phyloP scores from a whole-genome alignment of 768 basidiomycete species.

The Suillus variegatus region DNA sequence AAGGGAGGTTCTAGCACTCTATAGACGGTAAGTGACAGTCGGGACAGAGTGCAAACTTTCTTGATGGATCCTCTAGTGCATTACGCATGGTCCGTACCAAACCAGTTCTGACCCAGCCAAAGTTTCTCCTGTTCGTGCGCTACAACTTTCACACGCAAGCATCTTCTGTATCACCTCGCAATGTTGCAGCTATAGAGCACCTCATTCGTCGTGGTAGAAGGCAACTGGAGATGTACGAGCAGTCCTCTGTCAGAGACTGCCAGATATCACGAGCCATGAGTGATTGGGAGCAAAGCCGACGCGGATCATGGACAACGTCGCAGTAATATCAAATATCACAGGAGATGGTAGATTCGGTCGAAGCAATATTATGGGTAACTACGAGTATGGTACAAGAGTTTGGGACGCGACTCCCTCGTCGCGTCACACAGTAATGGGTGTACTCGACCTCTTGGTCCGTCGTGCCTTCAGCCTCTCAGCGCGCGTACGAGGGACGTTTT shows the following conservation, averaged over 20 bases:
- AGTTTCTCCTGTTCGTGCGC: conserved; percentile 68
- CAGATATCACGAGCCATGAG: conserved; percentile 73
- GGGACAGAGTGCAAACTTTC: conserved; percentile 11
- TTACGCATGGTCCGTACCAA: conserved; percentile 75
- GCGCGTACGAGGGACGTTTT: conserved; percentile 4
- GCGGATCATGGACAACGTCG: conserved; percentile 11
- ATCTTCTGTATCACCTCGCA: conserved; percentile 57
- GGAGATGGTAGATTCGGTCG: neutral
- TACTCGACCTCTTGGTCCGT: neutral
- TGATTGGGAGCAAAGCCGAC: conserved; percentile 53
- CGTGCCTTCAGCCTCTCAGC: conserved; percentile 9
- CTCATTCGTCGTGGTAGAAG: conserved; percentile 67
- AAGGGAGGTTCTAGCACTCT: conserved; percentile 51
- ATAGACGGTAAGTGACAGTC: conserved; percentile 47
- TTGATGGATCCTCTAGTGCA: conserved; percentile 46
- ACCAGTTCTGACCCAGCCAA: conserved; percentile 56
- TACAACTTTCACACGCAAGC: conserved; percentile 72
- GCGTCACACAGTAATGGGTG: neutral
- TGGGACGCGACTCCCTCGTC: neutral
- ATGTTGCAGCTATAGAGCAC: conserved; percentile 73
- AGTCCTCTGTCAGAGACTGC: conserved; percentile 67
- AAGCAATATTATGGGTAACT: neutral
- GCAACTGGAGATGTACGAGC: conserved; percentile 73
- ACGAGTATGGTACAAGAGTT: conserved; percentile 2
- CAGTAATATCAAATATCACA: neutral